Conservation (phyloP, 768 basidiomycete species). For the Chalciporus pseudorubinellus region DNA sequence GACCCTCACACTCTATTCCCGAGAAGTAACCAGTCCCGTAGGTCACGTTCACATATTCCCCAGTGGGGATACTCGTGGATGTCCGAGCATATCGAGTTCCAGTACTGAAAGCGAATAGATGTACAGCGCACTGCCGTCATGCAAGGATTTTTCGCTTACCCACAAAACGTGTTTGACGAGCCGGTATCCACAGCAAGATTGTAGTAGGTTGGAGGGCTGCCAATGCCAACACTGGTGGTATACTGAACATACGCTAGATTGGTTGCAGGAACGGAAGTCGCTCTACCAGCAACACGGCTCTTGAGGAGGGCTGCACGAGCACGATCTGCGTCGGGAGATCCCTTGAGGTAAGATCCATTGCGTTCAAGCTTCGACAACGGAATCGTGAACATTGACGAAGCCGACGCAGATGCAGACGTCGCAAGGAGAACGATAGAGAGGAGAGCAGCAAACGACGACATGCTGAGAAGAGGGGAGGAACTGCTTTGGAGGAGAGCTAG, state of each 20-base stretch:
- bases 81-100: constrained; percentile 19
- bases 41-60: constrained; percentile 9
- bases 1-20: constrained; percentile 36
- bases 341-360: constrained; percentile 14
- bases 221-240: constrained; percentile 24
- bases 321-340: constrained; percentile 18
- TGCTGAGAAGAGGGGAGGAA: neutral
- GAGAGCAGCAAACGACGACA: constrained; percentile 12
- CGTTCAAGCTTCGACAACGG: constrained; percentile 14
- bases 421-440: constrained; percentile 4
- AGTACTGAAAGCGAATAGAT: constrained; percentile 10
- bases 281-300: neutral
- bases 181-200: constrained; percentile 33
- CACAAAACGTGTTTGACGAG: constrained; percentile 31
- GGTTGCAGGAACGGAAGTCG: constrained; percentile 15
- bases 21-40: constrained; percentile 14
- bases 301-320: constrained; percentile 13
- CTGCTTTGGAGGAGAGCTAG: neutral
- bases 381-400: constrained; percentile 3
- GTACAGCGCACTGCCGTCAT: neutral
- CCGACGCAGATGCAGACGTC: constrained; percentile 3
- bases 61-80: constrained; percentile 25
- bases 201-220: constrained; percentile 27
- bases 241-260: constrained; percentile 17
- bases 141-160: neutral